A percentile compares a stretch with the other conserved stretches of the same genome.
Evolutionary conservation across 768 basidiomycete genomes (phyloP).

Genomic region (Kwoniella sp.): DNA sequence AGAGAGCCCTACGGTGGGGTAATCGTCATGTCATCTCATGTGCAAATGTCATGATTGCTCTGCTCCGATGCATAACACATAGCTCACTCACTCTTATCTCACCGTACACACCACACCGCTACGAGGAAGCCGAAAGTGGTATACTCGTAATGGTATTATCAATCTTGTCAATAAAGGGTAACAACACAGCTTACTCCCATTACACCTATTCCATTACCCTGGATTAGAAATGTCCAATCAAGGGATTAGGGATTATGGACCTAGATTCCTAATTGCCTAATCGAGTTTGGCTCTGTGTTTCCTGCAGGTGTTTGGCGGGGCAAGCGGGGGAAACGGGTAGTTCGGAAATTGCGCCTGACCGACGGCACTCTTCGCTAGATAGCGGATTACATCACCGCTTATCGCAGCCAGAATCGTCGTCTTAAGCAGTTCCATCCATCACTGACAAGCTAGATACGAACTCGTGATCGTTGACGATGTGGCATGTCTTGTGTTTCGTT

Average conservation of each 20-base stretch:
- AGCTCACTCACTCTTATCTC: background rate
- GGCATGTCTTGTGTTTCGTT: too few relatives aligned
- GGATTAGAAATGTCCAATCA: conserved; percentile 3
- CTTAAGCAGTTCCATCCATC: too few relatives aligned
- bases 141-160: too few relatives aligned
- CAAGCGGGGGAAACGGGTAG: conserved; percentile 1
- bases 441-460: too few relatives aligned
- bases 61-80: conserved; percentile 4
- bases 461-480: too few relatives aligned
- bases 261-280: background rate
- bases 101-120: too few relatives aligned
- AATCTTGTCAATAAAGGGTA: conserved; percentile 18
- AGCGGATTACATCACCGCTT: background rate
- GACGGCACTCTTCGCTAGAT: too few relatives aligned
- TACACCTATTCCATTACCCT: background rate
- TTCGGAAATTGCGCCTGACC: too few relatives aligned
- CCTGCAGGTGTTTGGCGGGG: background rate
- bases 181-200: background rate
- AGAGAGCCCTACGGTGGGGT: background rate
- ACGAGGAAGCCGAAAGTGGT: conserved; percentile 3
- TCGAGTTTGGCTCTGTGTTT: background rate
- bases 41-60: background rate
- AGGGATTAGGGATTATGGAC: conserved; percentile 1
- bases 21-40: background rate
- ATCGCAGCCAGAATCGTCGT: background rate